These are phyloP conservation scores for Mucor saturninus DNA, from an alignment of 371 early-diverging fungal genomes.

Conservation along the genomic window DNA sequence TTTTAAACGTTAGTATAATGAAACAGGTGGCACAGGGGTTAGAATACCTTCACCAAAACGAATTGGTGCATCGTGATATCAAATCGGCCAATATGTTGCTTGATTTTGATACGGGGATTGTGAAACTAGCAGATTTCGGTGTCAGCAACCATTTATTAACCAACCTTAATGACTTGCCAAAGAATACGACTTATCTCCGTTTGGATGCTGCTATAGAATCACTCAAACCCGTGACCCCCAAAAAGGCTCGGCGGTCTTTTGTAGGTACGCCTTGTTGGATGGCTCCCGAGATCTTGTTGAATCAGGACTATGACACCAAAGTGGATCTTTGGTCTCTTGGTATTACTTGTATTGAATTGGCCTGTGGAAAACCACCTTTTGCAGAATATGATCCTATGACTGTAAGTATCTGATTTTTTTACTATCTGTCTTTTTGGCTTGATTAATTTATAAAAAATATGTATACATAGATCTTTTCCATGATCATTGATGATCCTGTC, in stretches of 20 bases:
- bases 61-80: slow-evolving; percentile 96
- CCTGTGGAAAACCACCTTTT: slow-evolving; percentile 92
- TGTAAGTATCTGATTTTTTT: slow-evolving; percentile 28
- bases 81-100: slow-evolving; percentile 93
- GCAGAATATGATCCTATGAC: slow-evolving; percentile 88
- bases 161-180: slow-evolving; percentile 14
- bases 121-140: slow-evolving; percentile 56
- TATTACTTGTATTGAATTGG: slow-evolving; percentile 94
- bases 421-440: not conserved
- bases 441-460: too few species aligned
- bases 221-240: slow-evolving; percentile 3
- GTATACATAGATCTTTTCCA: slow-evolving; percentile 44
- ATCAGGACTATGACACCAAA: slow-evolving; percentile 74
- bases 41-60: slow-evolving; percentile 88
- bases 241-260: slow-evolving; percentile 50
- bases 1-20: slow-evolving; percentile 58
- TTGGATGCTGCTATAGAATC: not conserved
- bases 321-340: slow-evolving; percentile 93
- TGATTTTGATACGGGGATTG: slow-evolving; percentile 64
- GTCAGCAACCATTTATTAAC: slow-evolving; percentile 41
- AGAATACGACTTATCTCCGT: slow-evolving; percentile 8
- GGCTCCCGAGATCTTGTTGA: slow-evolving; percentile 89
- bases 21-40: slow-evolving; percentile 88
- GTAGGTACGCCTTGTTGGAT: slow-evolving; percentile 92
- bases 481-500: slow-evolving; percentile 42